phyloP scores from a whole-genome alignment of 2,329 filamentous ascomycete species.

The Colletotrichum tamarilloi region DNA sequence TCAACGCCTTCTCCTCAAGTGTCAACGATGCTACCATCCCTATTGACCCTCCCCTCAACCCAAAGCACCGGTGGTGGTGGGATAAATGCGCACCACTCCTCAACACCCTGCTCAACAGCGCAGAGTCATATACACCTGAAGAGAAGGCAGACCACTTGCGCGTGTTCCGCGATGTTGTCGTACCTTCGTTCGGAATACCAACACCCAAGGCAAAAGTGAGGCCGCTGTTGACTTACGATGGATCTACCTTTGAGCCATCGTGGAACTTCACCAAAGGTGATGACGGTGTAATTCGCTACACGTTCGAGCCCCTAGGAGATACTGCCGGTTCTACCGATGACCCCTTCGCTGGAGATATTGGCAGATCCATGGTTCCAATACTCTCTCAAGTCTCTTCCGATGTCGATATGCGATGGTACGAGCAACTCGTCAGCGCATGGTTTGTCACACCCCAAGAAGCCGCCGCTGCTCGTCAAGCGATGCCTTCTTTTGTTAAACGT shows the following conservation, averaged over 20 bases:
- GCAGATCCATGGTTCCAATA: constrained; percentile 10
- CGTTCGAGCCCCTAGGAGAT: constrained; percentile 24
- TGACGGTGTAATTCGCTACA: constrained; percentile 18
- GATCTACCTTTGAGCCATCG: constrained; percentile 24
- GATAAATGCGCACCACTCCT: constrained; percentile 20
- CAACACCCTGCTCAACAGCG: constrained; percentile 19
- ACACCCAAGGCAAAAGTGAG: constrained; percentile 17
- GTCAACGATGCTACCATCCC: background rate
- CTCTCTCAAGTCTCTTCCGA: constrained; percentile 21
- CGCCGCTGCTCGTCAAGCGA: background rate
- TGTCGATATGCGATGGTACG: constrained; percentile 27
- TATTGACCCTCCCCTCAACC: constrained; percentile 20
- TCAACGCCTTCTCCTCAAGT: background rate
- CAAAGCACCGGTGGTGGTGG: constrained; percentile 24
- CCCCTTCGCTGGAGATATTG: constrained; percentile 19
- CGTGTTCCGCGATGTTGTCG: constrained; percentile 31
- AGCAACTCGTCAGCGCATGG: constrained; percentile 19
- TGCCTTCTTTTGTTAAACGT: constrained; percentile 16
- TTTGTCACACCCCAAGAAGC: constrained; percentile 25
- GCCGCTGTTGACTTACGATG: constrained; percentile 26
- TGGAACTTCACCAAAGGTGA: constrained; percentile 28
- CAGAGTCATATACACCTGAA: constrained; percentile 17
- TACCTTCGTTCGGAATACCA: constrained; percentile 22
- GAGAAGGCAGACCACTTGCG: constrained; percentile 30
- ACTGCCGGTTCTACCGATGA: constrained; percentile 16